Percentiles rank a stretch among this genome's conserved stretches.
Conservation (phyloP, 768 basidiomycete species). For the Suillus paluster region DNA sequence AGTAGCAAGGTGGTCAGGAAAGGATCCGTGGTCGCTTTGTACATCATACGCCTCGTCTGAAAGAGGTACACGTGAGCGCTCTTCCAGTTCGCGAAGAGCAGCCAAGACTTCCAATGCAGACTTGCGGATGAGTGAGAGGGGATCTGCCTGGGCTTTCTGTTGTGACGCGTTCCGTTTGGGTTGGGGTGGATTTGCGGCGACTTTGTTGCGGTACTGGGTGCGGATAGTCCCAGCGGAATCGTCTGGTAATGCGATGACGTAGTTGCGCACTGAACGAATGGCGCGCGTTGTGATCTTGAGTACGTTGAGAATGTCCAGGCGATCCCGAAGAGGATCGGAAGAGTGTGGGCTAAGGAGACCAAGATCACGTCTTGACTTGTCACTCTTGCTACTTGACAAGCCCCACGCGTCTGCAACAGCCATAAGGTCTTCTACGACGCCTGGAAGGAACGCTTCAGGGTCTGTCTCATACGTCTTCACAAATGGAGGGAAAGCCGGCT, state of each 20-base stretch:
- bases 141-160: slow-evolving; percentile 51
- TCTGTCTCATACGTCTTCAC: slow-evolving; percentile 73
- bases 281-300: slow-evolving; percentile 82
- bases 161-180: slow-evolving; percentile 41
- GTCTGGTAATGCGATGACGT: slow-evolving; percentile 80
- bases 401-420: slow-evolving; percentile 68
- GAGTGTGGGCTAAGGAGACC: slow-evolving; percentile 25
- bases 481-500: slow-evolving; percentile 53
- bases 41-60: slow-evolving; percentile 85
- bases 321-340: slow-evolving; percentile 5
- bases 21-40: slow-evolving; percentile 66
- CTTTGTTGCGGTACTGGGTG: slow-evolving; percentile 61
- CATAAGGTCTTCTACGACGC: slow-evolving; percentile 75
- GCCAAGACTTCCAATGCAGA: slow-evolving; percentile 85
- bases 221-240: slow-evolving; percentile 62
- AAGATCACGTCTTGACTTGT: slow-evolving; percentile 18
- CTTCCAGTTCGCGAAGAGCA: slow-evolving; percentile 80
- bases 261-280: slow-evolving; percentile 83
- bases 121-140: slow-evolving; percentile 70
- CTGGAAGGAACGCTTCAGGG: slow-evolving; percentile 77
- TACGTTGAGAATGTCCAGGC: slow-evolving; percentile 67
- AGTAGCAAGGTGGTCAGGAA: slow-evolving; percentile 36
- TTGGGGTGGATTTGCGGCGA: slow-evolving; percentile 35
- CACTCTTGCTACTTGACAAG: slow-evolving; percentile 31
- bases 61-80: slow-evolving; percentile 72